Conservation (phyloP, 305 asterid genomes). For the Ilex paraguariensis region DNA sequence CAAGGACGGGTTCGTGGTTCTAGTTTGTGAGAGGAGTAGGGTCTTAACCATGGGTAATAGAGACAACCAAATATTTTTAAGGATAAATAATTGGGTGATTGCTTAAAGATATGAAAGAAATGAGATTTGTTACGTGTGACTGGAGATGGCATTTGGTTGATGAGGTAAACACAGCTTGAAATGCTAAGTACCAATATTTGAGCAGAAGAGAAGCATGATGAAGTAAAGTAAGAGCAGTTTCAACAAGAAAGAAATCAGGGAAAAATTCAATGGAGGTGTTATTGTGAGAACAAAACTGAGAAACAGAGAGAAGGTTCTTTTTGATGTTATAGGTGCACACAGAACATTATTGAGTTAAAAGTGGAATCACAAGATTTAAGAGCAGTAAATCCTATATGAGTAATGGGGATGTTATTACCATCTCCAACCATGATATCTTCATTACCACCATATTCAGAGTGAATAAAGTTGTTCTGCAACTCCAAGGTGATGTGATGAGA, state of each 20-base stretch:
- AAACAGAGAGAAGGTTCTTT: background rate
- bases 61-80: background rate
- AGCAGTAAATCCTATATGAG: conserved; percentile 1
- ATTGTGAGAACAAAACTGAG: background rate
- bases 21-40: no score
- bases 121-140: background rate
- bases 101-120: background rate
- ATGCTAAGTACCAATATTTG: background rate
- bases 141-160: background rate
- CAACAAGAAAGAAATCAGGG: background rate
- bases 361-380: background rate
- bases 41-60: no score
- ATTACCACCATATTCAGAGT: background rate
- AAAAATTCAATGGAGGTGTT: background rate
- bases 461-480: background rate
- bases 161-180: background rate
- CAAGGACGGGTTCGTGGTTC: no score
- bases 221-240: background rate
- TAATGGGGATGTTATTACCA: conserved; percentile 3
- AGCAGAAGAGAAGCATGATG: background rate
- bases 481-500: background rate
- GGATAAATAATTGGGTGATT: background rate
- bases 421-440: conserved; percentile 9
- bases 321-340: background rate
- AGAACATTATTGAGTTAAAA: conserved; percentile 5